Conservation (phyloP, 805 yeast genomes). For the Hyphopichia homilentoma region DNA sequence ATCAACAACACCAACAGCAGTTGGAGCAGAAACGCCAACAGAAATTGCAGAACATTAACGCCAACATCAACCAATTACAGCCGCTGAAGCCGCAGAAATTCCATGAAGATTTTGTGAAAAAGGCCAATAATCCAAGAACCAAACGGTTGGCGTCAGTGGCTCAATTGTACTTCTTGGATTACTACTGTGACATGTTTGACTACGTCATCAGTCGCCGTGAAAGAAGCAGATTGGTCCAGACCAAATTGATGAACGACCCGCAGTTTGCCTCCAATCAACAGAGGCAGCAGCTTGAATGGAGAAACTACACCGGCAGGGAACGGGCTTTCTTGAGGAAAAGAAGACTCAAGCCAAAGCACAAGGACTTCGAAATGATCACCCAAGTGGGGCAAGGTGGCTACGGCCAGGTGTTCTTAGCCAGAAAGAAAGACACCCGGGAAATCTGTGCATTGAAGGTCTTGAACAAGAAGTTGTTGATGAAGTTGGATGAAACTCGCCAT, state of each 20-base stretch:
- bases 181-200: slow-evolving; percentile 93
- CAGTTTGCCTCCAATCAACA: slow-evolving; percentile 32
- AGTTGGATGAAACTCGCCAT: slow-evolving; percentile 92
- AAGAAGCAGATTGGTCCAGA: slow-evolving; percentile 68
- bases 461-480: slow-evolving; percentile 79
- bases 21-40: slow-evolving; percentile 12
- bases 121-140: slow-evolving; percentile 70
- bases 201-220: slow-evolving; percentile 85
- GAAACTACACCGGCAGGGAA: slow-evolving; percentile 77
- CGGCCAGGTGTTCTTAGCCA: slow-evolving; percentile 96
- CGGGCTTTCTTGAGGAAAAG: slow-evolving; percentile 81
- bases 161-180: slow-evolving; percentile 89
- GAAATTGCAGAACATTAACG: slow-evolving; percentile 15
- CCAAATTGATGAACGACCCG: slow-evolving; percentile 48
- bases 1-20: slow-evolving; percentile 4
- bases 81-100: slow-evolving; percentile 17
- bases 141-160: slow-evolving; percentile 86
- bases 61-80: slow-evolving; percentile 30
- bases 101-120: slow-evolving; percentile 47
- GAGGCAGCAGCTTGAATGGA: slow-evolving; percentile 53
- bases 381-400: slow-evolving; percentile 99
- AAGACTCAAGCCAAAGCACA: slow-evolving; percentile 87
- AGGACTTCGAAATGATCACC: slow-evolving; percentile 93
- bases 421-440: slow-evolving; percentile 90
- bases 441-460: slow-evolving; percentile 92